A percentile compares a stretch with the other conserved stretches of the same genome.
These are phyloP conservation scores for Obelidium mucronatum DNA, from an alignment of 192 early-diverging fungal genomes.

Conservation along the genomic window DNA sequence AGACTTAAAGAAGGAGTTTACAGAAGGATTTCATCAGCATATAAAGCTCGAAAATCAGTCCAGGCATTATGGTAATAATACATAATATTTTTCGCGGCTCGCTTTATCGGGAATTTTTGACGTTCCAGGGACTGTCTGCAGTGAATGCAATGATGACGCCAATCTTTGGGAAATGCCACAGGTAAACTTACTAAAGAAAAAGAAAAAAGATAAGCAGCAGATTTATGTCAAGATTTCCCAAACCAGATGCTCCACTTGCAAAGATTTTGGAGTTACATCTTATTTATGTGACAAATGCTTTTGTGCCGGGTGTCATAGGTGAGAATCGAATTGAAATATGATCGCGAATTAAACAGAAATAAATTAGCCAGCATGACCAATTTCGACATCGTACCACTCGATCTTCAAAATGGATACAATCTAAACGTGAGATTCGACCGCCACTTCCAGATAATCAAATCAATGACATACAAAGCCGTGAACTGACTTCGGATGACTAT, in stretches of 20 bases:
- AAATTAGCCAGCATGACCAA: slow-evolving; percentile 7
- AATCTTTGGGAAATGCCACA: slow-evolving; percentile 47
- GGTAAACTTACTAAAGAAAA: slow-evolving; percentile 32
- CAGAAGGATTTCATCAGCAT: slow-evolving; percentile 26
- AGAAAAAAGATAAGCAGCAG: no score
- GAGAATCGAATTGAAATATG: not conserved
- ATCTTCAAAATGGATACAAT: slow-evolving; percentile 16
- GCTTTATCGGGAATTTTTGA: not conserved
- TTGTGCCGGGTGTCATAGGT: slow-evolving; percentile 36
- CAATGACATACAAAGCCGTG: slow-evolving; percentile 2
- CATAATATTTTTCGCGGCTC: no score
- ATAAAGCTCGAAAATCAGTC: slow-evolving; percentile 21
- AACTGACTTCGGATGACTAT: slow-evolving; percentile 5
- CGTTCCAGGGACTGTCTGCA: slow-evolving; percentile 31
- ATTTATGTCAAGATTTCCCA: no score
- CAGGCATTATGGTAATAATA: slow-evolving; percentile 30
- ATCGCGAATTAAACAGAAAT: not conserved
- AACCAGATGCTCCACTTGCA: slow-evolving; percentile 38
- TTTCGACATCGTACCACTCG: slow-evolving; percentile 15
- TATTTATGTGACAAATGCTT: slow-evolving; percentile 53
- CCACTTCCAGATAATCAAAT: not conserved
- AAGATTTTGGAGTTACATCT: slow-evolving; percentile 28
- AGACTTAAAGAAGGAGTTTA: slow-evolving; percentile 42
- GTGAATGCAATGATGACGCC: slow-evolving; percentile 36
- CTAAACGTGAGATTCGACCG: not conserved